Base-by-base conservation (phyloP, 495 filamentous ascomycete genomes). In the Cenococcum geophilum region DNA sequence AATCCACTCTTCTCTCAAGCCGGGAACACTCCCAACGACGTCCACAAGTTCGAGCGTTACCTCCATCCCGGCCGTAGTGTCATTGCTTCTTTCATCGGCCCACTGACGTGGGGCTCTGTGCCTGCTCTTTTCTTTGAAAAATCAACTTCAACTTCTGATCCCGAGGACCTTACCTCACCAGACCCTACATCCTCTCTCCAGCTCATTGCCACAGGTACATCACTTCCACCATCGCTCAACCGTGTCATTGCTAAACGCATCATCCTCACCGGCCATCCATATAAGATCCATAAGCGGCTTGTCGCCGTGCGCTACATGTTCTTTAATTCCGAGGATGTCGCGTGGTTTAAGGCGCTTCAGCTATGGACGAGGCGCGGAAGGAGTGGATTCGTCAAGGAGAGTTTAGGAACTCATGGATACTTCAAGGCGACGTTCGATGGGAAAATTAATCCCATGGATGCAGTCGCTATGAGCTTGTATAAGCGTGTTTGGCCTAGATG, bases 261-360 rank as follows among this genome's bases (percentile, higher is more conserved):
- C 63, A 91, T 97, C 61, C 80, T 98, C 57, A 96, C 93, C 0
- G 93, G 93, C 42, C 93, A 97, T 72, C 92, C 95, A 0, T 96
- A 88, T 77, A 97, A 98, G 78, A 97, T 98, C 68, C 92, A 98
- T 82, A 93, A 92, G 78, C 89, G 88, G 74, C 77, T 97, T 23
- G 95, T 97, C 57, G 97, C 95, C 0, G 84, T 98, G 22, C 86
- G 93, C 23, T 97, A 97, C 80, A 97, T 98, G 93, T 98, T 98
- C 80, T 98, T 98, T 82, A 95, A 96, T 75, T 73, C 82, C 16
- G 90, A 95, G 73, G 95, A 98, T 70, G 87, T 98, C 47, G 80
- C 85, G 64, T 98, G 91, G 91, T 98, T 97, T 80, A 96, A 95
- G 74, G 91, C 92, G 2, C 75, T 98, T 70, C 91, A 91, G 64